Conservation (phyloP, 768 basidiomycete genomes). For the Favolaschia claudopus region DNA sequence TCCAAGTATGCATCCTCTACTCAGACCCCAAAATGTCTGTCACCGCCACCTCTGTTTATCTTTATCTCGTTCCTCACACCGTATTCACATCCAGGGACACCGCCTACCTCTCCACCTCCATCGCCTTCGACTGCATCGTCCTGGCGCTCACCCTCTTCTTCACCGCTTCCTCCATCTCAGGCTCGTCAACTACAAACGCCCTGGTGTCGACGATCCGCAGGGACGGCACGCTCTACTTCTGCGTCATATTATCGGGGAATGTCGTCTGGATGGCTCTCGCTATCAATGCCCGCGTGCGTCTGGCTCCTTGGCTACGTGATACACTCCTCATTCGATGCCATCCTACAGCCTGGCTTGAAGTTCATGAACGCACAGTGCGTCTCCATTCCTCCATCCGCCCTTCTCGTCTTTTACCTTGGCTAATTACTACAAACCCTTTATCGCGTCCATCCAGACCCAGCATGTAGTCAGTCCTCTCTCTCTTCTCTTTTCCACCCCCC, state of each 20-base stretch:
- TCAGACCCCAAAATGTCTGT: conserved; percentile 17
- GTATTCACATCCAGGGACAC: conserved; percentile 31
- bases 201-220: conserved; percentile 33
- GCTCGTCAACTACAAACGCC: not conserved
- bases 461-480: conserved; percentile 24
- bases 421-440: no score
- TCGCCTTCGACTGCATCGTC: conserved; percentile 37
- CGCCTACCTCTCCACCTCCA: conserved; percentile 33
- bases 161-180: conserved; percentile 6
- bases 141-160: conserved; percentile 30
- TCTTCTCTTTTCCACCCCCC: not conserved
- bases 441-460: conserved; percentile 36
- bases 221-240: conserved; percentile 37
- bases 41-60: not conserved
- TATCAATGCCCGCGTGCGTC: conserved; percentile 32
- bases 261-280: conserved; percentile 36
- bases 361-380: conserved; percentile 39
- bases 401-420: not conserved
- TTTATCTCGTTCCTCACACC: not conserved
- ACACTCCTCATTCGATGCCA: not conserved
- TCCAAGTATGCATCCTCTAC: conserved; percentile 25
- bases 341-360: conserved; percentile 32
- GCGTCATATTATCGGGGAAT: conserved; percentile 36
- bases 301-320: not conserved
- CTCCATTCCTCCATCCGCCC: not conserved